phyloP scores from a whole-genome alignment of 177 flowering plant genomes.

The Vitis hybrid region DNA sequence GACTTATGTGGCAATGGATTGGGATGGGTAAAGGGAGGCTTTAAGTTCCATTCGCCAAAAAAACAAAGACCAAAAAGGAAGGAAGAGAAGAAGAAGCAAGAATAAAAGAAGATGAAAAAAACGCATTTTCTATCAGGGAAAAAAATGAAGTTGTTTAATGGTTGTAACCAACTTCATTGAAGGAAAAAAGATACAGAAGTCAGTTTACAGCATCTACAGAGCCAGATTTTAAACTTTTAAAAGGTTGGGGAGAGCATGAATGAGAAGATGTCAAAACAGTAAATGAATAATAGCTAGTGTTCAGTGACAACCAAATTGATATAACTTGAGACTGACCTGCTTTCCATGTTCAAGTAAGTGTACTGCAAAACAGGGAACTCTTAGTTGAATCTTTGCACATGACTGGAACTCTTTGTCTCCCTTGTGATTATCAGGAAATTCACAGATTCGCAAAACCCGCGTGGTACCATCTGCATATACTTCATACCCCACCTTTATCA shows the following conservation, averaged over 20 bases:
- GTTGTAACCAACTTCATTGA: too few relatives aligned
- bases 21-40: too few relatives aligned
- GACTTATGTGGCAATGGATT: too few relatives aligned
- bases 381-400: slow-evolving; percentile 51
- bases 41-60: too few relatives aligned
- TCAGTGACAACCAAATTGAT: not conserved
- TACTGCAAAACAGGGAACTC: slow-evolving; percentile 51
- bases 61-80: too few relatives aligned
- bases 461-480: slow-evolving; percentile 87
- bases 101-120: too few relatives aligned
- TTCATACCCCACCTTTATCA: slow-evolving; percentile 71
- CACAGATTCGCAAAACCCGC: slow-evolving; percentile 75
- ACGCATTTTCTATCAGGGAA: too few relatives aligned
- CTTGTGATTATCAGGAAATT: slow-evolving; percentile 42
- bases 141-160: too few relatives aligned
- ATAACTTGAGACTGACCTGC: slow-evolving; percentile 44
- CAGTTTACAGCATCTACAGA: too few relatives aligned
- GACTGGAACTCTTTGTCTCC: slow-evolving; percentile 32
- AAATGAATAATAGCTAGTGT: not conserved
- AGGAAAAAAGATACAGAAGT: too few relatives aligned
- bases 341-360: slow-evolving; percentile 62
- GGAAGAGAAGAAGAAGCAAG: too few relatives aligned
- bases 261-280: not conserved
- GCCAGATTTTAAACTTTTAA: not conserved
- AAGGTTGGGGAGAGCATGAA: not conserved